Percentiles rank a stretch among this genome's conserved stretches.
Conservation (phyloP, 805 yeast species). For the Lachancea meyersii region DNA sequence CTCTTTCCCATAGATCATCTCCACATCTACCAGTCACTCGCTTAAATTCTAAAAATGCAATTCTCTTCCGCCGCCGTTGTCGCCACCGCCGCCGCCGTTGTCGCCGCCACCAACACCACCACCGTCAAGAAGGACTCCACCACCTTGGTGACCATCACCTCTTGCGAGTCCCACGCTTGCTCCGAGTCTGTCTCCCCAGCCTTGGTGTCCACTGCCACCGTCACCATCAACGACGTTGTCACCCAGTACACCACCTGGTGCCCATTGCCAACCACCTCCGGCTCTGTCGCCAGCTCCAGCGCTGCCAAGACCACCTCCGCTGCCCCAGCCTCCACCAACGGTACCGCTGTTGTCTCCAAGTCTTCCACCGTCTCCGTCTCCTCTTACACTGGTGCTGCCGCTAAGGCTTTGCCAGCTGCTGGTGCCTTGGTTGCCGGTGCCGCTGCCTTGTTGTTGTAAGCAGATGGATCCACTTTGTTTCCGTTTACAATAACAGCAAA, state of each 20-base stretch:
- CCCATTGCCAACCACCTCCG: conserved; percentile 29
- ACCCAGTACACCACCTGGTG: conserved; percentile 37
- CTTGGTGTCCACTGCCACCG: conserved; percentile 33
- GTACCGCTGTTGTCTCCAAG: not conserved
- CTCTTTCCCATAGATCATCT: conserved; percentile 16
- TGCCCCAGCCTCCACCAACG: not conserved
- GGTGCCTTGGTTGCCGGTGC: conserved; percentile 46
- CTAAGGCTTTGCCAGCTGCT: conserved; percentile 41
- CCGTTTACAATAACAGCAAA: too few species aligned
- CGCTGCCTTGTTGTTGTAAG: conserved; percentile 43
- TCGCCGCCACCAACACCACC: conserved; percentile 23
- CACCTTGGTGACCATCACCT: conserved; percentile 34
- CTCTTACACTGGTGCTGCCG: conserved; percentile 41
- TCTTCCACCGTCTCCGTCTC: conserved; percentile 16
- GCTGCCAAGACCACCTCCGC: conserved; percentile 16
- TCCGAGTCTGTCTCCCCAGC: conserved; percentile 32
- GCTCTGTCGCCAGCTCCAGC: conserved; percentile 13
- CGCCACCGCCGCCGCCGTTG: conserved; percentile 21
- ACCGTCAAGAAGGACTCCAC: conserved; percentile 24
- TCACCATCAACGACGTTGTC: conserved; percentile 32
- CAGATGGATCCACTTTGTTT: too few species aligned
- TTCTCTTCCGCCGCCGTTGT: conserved; percentile 29
- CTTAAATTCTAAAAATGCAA: conserved; percentile 32
- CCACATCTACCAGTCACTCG: conserved; percentile 26
- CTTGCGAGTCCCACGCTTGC: conserved; percentile 32